Percentiles rank a stretch among this genome's conserved stretches.
Evolutionary conservation across 106 monocot genomes (phyloP).

Genomic region (Dendrobium nobile): DNA sequence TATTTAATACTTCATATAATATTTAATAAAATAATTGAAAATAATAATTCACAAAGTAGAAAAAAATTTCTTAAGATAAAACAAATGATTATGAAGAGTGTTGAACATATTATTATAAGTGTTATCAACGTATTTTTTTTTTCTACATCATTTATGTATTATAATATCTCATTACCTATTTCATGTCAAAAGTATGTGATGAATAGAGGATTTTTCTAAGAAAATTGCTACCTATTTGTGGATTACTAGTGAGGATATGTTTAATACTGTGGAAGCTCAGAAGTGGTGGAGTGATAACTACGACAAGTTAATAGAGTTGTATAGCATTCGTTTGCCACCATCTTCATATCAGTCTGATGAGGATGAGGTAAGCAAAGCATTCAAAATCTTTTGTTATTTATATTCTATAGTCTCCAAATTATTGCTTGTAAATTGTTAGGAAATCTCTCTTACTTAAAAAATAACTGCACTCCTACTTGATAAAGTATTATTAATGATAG

Average conservation of each 20-base stretch:
- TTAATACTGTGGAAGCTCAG: constrained; percentile 30
- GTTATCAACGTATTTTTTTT: too few relatives aligned
- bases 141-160: too few relatives aligned
- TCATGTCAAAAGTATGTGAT: too few relatives aligned
- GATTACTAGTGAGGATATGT: constrained; percentile 31
- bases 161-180: too few relatives aligned
- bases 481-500: neutral
- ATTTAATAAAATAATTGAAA: too few relatives aligned
- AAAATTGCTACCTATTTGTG: neutral
- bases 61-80: too few relatives aligned
- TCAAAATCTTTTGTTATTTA: too few relatives aligned
- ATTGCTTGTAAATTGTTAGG: neutral
- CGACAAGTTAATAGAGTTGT: constrained; percentile 37
- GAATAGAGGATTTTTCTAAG: neutral
- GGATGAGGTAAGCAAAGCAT: constrained; percentile 25
- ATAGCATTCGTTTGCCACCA: constrained; percentile 18
- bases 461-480: neutral
- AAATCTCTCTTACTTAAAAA: neutral
- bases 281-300: constrained; percentile 55
- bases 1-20: too few relatives aligned
- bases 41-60: too few relatives aligned
- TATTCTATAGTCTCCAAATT: too few relatives aligned
- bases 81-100: too few relatives aligned
- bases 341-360: constrained; percentile 26
- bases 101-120: too few relatives aligned